A percentile compares a stretch with the other conserved stretches of the same genome.
These are phyloP conservation scores for Paramecium biaurelia DNA, from an alignment of 73 alveolate species.

Conservation along the genomic window DNA sequence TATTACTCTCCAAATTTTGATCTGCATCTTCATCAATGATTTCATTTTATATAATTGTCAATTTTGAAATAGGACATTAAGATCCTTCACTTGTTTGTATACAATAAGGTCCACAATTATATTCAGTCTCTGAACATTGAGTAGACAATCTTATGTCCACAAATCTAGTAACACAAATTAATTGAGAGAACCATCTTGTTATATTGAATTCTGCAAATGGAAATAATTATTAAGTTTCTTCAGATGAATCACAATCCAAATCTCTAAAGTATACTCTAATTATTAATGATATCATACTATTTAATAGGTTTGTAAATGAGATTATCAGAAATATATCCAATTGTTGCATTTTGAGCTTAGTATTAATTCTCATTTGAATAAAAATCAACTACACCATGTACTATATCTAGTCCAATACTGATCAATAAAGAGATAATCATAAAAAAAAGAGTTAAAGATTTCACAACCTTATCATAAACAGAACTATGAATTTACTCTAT, in stretches of 20 bases:
- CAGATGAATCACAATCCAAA: constrained; percentile 35
- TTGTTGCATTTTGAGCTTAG: background rate
- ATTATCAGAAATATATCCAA: constrained; percentile 1
- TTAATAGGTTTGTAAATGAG: background rate
- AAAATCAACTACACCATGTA: constrained; percentile 12
- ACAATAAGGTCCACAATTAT: constrained; percentile 48
- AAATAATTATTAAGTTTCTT: background rate
- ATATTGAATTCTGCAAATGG: background rate
- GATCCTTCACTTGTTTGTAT: constrained; percentile 20
- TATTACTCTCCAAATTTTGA: background rate
- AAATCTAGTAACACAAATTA: constrained; percentile 28
- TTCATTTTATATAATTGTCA: background rate
- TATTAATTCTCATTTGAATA: constrained; percentile 16
- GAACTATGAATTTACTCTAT: background rate
- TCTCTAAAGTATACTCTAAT: constrained; percentile 22
- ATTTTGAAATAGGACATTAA: constrained; percentile 28
- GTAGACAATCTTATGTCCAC: background rate
- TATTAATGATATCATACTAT: background rate
- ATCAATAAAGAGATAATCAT: background rate
- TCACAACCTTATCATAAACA: background rate
- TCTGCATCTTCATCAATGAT: constrained; percentile 34
- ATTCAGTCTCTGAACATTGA: background rate
- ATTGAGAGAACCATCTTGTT: constrained; percentile 1
- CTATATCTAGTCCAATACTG: background rate
- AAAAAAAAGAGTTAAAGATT: background rate